phyloP scores from a whole-genome alignment of 306 rosid species.

The Fragaria iinumae region DNA sequence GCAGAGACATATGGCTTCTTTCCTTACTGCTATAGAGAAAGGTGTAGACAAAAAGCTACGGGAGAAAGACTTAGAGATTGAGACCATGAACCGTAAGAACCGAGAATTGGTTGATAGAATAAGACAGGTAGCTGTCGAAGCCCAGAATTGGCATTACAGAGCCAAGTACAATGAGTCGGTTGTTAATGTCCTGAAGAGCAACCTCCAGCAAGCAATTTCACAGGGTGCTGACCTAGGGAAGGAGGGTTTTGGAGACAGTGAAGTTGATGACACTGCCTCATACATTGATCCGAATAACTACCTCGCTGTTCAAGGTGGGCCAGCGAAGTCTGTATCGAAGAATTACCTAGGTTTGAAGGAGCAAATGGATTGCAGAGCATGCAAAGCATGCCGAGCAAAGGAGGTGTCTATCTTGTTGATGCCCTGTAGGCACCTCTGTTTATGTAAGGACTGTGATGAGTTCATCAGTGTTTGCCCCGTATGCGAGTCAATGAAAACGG shows the following conservation, averaged over 20 bases:
- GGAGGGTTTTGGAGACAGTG: constrained; percentile 97
- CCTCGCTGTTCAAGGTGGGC: constrained; percentile 35
- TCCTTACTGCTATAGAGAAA: constrained; percentile 65
- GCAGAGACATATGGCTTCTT: constrained; percentile 63
- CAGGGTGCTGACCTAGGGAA: constrained; percentile 83
- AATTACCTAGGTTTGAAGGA: constrained; percentile 39
- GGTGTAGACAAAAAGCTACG: constrained; percentile 59
- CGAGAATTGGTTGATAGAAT: constrained; percentile 75
- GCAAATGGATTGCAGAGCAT: constrained; percentile 54
- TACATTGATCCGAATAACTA: constrained; percentile 59
- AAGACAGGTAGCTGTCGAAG: constrained; percentile 75
- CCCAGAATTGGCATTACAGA: constrained; percentile 79
- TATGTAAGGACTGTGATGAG: constrained; percentile 84
- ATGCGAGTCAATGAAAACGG: constrained; percentile 72
- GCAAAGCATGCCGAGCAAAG: constrained; percentile 75
- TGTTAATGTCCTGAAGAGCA: constrained; percentile 69
- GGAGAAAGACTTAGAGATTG: constrained; percentile 77
- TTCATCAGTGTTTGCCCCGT: constrained; percentile 68
- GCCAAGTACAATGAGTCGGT: constrained; percentile 87
- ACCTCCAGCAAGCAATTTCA: constrained; percentile 82
- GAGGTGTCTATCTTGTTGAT: constrained; percentile 80
- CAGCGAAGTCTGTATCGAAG: constrained; percentile 32
- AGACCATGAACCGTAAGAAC: constrained; percentile 68
- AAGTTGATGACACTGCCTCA: constrained; percentile 74
- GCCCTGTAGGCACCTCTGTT: constrained; percentile 90